Conservation (phyloP, 2,329 filamentous ascomycete genomes). For the Lachnellula cervina region DNA sequence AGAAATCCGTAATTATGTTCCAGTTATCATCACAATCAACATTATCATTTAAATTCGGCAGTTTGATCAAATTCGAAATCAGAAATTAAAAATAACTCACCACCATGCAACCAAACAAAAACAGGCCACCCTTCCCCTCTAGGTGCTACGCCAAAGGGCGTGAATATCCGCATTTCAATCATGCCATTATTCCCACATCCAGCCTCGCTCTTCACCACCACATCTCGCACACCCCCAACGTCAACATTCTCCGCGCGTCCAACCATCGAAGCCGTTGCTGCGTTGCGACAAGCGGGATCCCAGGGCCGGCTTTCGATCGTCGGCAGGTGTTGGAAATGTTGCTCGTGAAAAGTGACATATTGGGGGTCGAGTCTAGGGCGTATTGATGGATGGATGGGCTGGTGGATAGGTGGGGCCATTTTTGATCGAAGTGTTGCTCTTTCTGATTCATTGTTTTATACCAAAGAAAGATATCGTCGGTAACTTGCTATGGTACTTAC, state of each 20-base stretch:
- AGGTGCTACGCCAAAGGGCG: constrained; percentile 39
- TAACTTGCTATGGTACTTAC: too few species aligned
- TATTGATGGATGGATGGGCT: constrained; percentile 11
- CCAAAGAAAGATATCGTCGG: too few species aligned
- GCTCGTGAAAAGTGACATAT: constrained; percentile 14
- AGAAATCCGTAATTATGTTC: neutral
- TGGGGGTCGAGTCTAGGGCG: constrained; percentile 11
- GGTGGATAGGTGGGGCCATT: neutral
- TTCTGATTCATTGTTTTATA: too few species aligned
- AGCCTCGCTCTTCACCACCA: constrained; percentile 36
- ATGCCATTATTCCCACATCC: too few species aligned
- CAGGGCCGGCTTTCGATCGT: constrained; percentile 33
- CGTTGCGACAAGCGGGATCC: constrained; percentile 30
- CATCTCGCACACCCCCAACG: constrained; percentile 36
- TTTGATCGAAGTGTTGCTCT: too few species aligned
- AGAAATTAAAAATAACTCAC: neutral
- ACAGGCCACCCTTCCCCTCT: constrained; percentile 45
- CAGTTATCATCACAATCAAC: too few species aligned
- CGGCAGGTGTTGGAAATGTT: constrained; percentile 46
- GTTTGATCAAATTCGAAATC: too few species aligned
- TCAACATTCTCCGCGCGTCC: constrained; percentile 44
- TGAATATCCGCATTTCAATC: constrained; percentile 41
- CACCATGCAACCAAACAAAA: constrained; percentile 52
- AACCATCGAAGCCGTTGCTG: constrained; percentile 35
- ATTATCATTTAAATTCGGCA: too few species aligned